These are phyloP conservation scores for Paulownia fortunei DNA, from an alignment of 257 asterid species.

Conservation along the genomic window DNA sequence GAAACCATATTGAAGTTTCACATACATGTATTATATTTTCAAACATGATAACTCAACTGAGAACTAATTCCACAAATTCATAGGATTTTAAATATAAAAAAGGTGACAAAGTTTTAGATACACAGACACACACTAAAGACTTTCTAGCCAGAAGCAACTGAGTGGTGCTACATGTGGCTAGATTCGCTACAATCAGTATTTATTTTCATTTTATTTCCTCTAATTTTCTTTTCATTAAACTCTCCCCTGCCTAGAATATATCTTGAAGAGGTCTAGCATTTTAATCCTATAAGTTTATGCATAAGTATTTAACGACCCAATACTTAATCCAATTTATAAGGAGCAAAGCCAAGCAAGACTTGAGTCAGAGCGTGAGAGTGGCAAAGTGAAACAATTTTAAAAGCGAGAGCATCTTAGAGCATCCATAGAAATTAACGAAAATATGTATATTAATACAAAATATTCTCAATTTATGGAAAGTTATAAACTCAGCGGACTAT, in stretches of 20 bases:
- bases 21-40: neutral
- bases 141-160: conserved; percentile 20
- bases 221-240: neutral
- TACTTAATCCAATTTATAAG: neutral
- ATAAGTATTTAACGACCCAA: neutral
- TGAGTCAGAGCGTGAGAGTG: neutral
- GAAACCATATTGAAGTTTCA: conserved; percentile 28
- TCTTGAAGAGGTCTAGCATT: neutral
- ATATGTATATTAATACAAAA: neutral
- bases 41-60: neutral
- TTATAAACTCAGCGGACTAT: neutral
- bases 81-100: conserved; percentile 11
- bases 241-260: neutral
- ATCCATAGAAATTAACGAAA: neutral
- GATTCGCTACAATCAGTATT: neutral
- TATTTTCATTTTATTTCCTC: conserved; percentile 9
- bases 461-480: neutral
- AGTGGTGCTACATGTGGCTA: neutral
- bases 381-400: neutral
- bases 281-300: neutral
- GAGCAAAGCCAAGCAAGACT: neutral
- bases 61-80: conserved; percentile 2
- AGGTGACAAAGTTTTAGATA: neutral
- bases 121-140: neutral
- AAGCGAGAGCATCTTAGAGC: too few species aligned